Evolutionary conservation across 2,329 filamentous ascomycete species (phyloP).

Genomic region (Ascochyta rabiei): DNA sequence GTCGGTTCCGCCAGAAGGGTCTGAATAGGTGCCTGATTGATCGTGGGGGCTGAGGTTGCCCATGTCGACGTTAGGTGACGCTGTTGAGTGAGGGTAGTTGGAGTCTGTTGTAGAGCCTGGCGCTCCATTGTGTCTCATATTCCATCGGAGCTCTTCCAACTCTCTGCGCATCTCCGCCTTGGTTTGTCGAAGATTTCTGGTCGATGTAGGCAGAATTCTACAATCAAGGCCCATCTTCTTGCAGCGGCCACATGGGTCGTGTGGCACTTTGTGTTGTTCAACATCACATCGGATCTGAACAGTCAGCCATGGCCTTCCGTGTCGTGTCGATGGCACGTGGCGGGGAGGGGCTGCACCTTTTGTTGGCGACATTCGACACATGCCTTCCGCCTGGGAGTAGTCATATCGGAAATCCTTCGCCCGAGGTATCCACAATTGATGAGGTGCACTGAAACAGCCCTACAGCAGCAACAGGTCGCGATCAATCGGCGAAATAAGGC

Average conservation of each 20-base stretch:
- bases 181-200: slow-evolving; percentile 45
- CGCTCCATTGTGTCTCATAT: slow-evolving; percentile 34
- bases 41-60: slow-evolving; percentile 36
- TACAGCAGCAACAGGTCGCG: slow-evolving; percentile 27
- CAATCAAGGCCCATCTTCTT: slow-evolving; percentile 46
- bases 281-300: slow-evolving; percentile 47
- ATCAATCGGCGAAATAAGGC: slow-evolving; percentile 38
- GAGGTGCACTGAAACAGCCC: slow-evolving; percentile 21
- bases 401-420: slow-evolving; percentile 34
- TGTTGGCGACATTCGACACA: slow-evolving; percentile 48
- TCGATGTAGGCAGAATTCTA: slow-evolving; percentile 45
- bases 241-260: slow-evolving; percentile 45
- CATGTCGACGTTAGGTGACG: slow-evolving; percentile 36
- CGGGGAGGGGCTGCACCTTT: slow-evolving; percentile 34
- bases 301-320: slow-evolving; percentile 19
- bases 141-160: slow-evolving; percentile 45
- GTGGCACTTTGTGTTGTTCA: slow-evolving; percentile 46
- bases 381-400: slow-evolving; percentile 44
- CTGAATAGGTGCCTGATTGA: slow-evolving; percentile 36
- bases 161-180: slow-evolving; percentile 48
- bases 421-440: slow-evolving; percentile 31
- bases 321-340: slow-evolving; percentile 1
- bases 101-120: slow-evolving; percentile 25
- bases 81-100: slow-evolving; percentile 35
- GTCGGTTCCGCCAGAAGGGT: slow-evolving; percentile 35